Evolutionary conservation across 2,329 filamentous ascomycete species (phyloP), one percentile per base, ranked within the genome.

Genomic region (Alternaria angustiovoidea): DNA sequence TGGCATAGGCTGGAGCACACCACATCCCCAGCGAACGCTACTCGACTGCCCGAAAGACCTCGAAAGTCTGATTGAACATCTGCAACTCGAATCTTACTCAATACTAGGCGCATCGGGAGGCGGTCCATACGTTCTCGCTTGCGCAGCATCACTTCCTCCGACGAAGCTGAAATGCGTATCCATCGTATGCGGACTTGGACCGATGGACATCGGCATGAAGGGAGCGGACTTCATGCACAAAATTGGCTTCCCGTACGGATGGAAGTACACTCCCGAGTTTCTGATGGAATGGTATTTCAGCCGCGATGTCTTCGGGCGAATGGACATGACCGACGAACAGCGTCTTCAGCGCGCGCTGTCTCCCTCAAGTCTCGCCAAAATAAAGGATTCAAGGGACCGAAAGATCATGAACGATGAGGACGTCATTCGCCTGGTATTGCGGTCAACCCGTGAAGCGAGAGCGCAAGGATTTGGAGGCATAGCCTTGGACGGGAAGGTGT

Each of bases 141-240:
- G 72, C 61, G 75, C 75, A 2, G 43, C 51, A 9, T 41, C 56
- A 6, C 61, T 75, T 0, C 73, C 74, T 0, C 6, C 22, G 8
- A 11, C 59, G 1, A 62, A 72, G 18, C 68, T 78, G 24, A 71
- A 69, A 46, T 62, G 57, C 47, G 66, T 68, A 1, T 60, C 69
- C 16, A 47, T 78, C 0, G 62, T 78, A 24, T 76, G 72, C 51
- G 75, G 73, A 34, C 47, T 79, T 8, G 76, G 75, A 0, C 68
- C 78, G 7, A 72, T 75, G 39, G 75, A 80, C 53, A 77, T 80
- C 6, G 73, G 78, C 34, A 75, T 75, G 70, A 64, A 55, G 14
- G 73, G 76, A 9, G 72, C 71, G 8, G 53, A 59, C 26, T 66
- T 59, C 42, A 5, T 54, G 7, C 68, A 72, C 52, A 66, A 70